These are phyloP conservation scores for Azolla pinnata DNA, from an alignment of 75 land plant species.

Conservation along the genomic window DNA sequence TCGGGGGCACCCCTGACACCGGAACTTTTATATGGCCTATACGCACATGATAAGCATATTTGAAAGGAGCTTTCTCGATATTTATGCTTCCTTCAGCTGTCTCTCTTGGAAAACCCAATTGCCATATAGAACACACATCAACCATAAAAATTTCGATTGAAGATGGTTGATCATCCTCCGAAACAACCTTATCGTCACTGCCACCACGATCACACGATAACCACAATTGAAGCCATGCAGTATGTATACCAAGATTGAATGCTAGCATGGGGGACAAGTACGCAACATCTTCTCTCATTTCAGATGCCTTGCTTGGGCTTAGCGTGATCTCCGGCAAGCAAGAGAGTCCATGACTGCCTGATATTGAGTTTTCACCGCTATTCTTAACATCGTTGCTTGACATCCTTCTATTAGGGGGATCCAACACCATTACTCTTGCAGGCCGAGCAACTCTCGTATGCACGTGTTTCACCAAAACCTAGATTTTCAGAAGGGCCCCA, in stretches of 20 bases:
- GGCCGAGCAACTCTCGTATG: slow-evolving; percentile 47
- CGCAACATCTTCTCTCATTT: slow-evolving; percentile 32
- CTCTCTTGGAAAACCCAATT: background rate
- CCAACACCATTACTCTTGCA: slow-evolving; percentile 54
- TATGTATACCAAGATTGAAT: slow-evolving; percentile 70
- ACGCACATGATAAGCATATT: slow-evolving; percentile 29
- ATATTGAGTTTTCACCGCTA: no score
- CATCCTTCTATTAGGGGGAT: slow-evolving; percentile 51
- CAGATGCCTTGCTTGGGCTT: background rate
- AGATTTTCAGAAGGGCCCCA: background rate
- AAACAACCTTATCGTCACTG: background rate
- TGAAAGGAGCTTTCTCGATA: background rate
- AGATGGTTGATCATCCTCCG: background rate
- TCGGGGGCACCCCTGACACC: slow-evolving; percentile 1
- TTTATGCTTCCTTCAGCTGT: background rate
- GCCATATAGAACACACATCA: background rate
- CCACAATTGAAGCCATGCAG: slow-evolving; percentile 41
- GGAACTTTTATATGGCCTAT: slow-evolving; percentile 21
- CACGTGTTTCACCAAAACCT: slow-evolving; percentile 32
- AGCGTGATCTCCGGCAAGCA: slow-evolving; percentile 38
- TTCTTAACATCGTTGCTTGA: no score
- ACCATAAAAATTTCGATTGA: background rate
- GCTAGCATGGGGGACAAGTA: slow-evolving; percentile 69
- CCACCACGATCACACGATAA: slow-evolving; percentile 5
- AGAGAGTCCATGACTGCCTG: no score